These are phyloP conservation scores for Dictyophora rubrovolvata DNA, from an alignment of 768 basidiomycete genomes.

Conservation along the genomic window DNA sequence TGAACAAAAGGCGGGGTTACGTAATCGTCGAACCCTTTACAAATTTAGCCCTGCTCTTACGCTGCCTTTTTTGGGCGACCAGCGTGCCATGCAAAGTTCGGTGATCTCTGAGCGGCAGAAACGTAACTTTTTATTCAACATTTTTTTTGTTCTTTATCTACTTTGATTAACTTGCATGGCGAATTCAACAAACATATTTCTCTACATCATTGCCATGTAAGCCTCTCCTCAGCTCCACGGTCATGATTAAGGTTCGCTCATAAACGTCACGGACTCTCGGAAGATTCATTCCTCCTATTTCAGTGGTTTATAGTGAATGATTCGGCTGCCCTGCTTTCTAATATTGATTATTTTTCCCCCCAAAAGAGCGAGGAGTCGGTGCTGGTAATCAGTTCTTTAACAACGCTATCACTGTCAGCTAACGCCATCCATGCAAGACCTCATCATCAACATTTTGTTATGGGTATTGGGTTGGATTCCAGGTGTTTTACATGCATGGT, in stretches of 20 bases:
- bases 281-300: conserved; percentile 20
- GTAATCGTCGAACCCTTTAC: too few species aligned
- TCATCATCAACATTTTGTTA: conserved; percentile 29
- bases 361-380: not conserved
- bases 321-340: not conserved
- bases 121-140: too few species aligned
- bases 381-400: not conserved
- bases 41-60: too few species aligned
- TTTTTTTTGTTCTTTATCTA: too few species aligned
- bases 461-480: conserved; percentile 42
- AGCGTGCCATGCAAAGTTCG: too few species aligned
- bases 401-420: not conserved
- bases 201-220: conserved; percentile 28
- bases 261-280: not conserved
- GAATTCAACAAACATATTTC: conserved; percentile 15
- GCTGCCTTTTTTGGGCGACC: too few species aligned
- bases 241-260: not conserved
- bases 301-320: conserved; percentile 22
- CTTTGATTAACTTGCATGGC: too few species aligned
- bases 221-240: not conserved
- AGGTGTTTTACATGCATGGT: conserved; percentile 44
- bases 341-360: conserved; percentile 4
- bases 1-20: too few species aligned
- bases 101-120: too few species aligned
- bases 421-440: conserved; percentile 15